Percentiles rank a stretch among this genome's conserved stretches.
Evolutionary conservation across 2,329 filamentous ascomycete genomes (phyloP).

Genomic region (Endoconidiophora laricicola): DNA sequence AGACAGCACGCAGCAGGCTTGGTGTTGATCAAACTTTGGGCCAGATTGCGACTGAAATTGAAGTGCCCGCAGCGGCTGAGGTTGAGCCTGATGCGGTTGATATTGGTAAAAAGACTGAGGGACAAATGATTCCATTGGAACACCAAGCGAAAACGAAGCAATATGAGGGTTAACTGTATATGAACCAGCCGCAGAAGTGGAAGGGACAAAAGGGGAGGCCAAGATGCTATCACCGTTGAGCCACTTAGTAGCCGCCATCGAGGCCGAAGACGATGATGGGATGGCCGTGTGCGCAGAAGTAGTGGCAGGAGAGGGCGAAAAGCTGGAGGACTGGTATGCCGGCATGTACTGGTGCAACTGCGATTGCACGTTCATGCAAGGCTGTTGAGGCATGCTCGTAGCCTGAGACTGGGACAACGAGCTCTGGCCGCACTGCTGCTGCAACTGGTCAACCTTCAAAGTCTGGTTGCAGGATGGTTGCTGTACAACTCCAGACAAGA

Average conservation of each 20-base stretch:
- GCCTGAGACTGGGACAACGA: background rate
- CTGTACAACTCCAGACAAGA: background rate
- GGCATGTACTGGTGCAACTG: background rate
- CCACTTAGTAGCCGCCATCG: background rate
- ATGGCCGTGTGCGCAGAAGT: background rate
- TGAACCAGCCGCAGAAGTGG: background rate
- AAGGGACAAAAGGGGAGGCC: slow-evolving; percentile 6
- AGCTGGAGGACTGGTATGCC: background rate
- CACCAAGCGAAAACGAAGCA: background rate
- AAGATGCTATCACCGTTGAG: background rate
- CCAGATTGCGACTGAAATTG: background rate
- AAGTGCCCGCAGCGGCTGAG: background rate
- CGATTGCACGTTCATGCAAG: background rate
- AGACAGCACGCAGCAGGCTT: background rate
- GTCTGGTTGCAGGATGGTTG: background rate
- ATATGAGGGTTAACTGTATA: background rate
- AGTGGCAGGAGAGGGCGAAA: background rate
- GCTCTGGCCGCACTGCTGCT: too few species aligned
- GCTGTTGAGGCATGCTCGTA: background rate
- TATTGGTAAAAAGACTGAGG: slow-evolving; percentile 4
- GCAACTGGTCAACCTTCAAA: background rate
- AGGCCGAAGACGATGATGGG: background rate
- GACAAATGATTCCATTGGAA: background rate
- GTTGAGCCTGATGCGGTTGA: slow-evolving; percentile 1
- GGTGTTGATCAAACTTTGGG: background rate